A percentile compares a stretch with the other conserved stretches of the same genome.
Evolutionary conservation across 169 alveolate genomes (phyloP).

Genomic region (Theileria equi): DNA sequence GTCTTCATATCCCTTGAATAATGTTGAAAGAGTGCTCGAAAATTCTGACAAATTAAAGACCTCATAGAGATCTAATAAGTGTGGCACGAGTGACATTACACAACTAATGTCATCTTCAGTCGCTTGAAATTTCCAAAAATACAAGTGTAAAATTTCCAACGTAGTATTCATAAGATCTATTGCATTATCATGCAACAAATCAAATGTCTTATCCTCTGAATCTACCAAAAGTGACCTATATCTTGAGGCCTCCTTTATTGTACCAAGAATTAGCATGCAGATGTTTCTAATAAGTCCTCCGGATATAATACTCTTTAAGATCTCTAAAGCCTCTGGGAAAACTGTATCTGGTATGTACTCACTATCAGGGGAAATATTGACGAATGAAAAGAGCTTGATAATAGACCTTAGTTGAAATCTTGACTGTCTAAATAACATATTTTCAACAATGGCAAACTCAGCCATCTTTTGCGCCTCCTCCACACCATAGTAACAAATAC

Average conservation of each 20-base stretch:
- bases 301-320: conserved; percentile 16
- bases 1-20: conserved; percentile 20
- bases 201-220: too few relatives aligned
- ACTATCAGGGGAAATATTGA: conserved; percentile 6
- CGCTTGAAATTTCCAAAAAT: conserved; percentile 36
- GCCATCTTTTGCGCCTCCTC: conserved; percentile 41
- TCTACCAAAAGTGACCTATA: too few relatives aligned
- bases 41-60: conserved; percentile 25
- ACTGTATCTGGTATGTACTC: conserved; percentile 6
- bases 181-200: too few relatives aligned
- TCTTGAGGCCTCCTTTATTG: conserved; percentile 37
- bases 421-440: conserved; percentile 49
- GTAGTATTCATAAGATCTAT: background rate
- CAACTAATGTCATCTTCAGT: conserved; percentile 18
- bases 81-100: conserved; percentile 39
- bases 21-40: background rate
- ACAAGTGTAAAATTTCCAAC: conserved; percentile 9
- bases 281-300: conserved; percentile 33
- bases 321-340: conserved; percentile 39
- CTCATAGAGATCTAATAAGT: conserved; percentile 11
- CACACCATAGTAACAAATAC: conserved; percentile 36
- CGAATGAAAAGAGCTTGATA: conserved; percentile 9
- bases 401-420: conserved; percentile 30
- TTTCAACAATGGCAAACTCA: conserved; percentile 37
- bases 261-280: conserved; percentile 23